Base-by-base conservation (phyloP, 495 filamentous ascomycete species). In the Aspergillus steynii region DNA sequence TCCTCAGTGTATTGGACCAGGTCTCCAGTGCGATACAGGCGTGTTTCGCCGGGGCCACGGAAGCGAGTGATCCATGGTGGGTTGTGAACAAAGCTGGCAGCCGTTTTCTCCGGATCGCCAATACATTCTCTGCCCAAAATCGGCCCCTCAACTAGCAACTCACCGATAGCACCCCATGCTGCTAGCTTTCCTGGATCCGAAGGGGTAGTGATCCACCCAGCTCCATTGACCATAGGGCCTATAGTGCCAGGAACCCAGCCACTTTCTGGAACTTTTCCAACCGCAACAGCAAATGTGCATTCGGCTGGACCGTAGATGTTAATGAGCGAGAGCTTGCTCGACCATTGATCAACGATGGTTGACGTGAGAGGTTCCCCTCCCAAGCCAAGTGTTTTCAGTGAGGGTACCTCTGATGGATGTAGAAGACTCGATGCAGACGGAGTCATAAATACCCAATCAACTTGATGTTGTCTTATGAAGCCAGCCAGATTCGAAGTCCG, bases 71-170 rank as follows among this genome's bases (percentile, higher is more conserved):
- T 71, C 80, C 79, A 85, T 9, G 62, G 62, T 0, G 83, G 81
- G 65, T 90, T 86, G 0, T 82, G 54, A 48, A 91, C 77, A 62
- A 92, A 86, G 56, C 82, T 89, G 2, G 70, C 64, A 0, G 74
- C 67, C 1, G 85, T 89, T 45, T 88, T 71, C 9, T 83, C 80
- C 1, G 78, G 76, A 68, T 78, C 77, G 53, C 82, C 79, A 46
- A 92, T 74, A 67, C 91, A 93, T 9, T 88, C 90, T 26, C 81
- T 77, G 59, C 84, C 65, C 15, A 92, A 83, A 68, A 91, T 88
- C 46, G 85, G 83, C 0, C 89, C 89, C n/a, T 89, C 89, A 66
- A 91, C 90, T 60, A 84, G 88, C 14, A 92, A 71, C 70, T 93
- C 89, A 14, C 89, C 89, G 34, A 89, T 71, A 57, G 77, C 84